Conservation (phyloP, 805 yeast species). For the Candida pseudofarinosa region DNA sequence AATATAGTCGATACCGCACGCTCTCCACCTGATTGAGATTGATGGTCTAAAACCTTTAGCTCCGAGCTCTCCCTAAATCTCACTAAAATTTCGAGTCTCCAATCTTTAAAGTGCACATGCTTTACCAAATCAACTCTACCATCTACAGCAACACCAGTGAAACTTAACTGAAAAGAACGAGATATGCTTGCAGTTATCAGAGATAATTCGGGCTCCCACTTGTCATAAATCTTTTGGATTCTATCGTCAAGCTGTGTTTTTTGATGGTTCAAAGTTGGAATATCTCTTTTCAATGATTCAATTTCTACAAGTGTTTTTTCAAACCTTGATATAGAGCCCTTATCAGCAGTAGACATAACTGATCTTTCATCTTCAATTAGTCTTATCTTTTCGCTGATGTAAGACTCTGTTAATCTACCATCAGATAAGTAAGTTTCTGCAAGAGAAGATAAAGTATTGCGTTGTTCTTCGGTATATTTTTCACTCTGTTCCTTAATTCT, state of each 20-base stretch:
- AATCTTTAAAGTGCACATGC: conserved; percentile 55
- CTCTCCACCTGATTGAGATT: conserved; percentile 96
- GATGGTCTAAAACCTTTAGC: conserved; percentile 71
- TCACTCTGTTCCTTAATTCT: conserved; percentile 31
- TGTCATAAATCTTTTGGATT: conserved; percentile 34
- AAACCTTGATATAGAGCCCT: conserved; percentile 37
- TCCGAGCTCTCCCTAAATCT: conserved; percentile 76
- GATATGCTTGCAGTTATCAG: conserved; percentile 55
- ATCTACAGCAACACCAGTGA: conserved; percentile 74
- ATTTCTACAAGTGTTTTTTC: conserved; percentile 32
- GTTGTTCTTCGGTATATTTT: conserved; percentile 36
- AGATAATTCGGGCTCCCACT: conserved; percentile 64
- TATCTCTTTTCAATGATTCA: conserved; percentile 25
- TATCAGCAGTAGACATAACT: conserved; percentile 34
- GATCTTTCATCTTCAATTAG: conserved; percentile 45
- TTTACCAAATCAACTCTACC: conserved; percentile 71
- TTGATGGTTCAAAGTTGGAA: conserved; percentile 34
- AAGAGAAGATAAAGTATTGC: conserved; percentile 33
- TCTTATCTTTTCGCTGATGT: conserved; percentile 37
- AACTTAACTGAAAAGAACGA: conserved; percentile 58
- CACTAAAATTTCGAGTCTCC: conserved; percentile 83
- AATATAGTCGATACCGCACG: conserved; percentile 92
- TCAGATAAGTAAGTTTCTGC: conserved; percentile 34
- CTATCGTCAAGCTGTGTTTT: conserved; percentile 25
- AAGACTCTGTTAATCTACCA: conserved; percentile 34